phyloP scores from a whole-genome alignment of 768 basidiomycete species.

The Macrolepiota dolichaula region DNA sequence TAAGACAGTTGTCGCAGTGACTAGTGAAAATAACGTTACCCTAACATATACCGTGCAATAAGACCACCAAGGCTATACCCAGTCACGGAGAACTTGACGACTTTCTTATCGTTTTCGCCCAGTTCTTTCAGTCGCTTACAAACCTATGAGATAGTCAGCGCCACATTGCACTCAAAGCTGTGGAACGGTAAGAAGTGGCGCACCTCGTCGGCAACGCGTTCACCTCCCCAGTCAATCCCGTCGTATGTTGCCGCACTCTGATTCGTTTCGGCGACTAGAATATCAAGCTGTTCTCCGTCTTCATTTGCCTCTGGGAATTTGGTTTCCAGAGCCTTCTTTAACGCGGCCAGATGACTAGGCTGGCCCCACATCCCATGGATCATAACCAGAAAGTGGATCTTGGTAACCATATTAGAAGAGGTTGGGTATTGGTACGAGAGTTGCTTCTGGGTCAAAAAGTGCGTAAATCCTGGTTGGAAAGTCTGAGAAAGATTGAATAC shows the following conservation, averaged over 20 bases:
- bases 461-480: background rate
- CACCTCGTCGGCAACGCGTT: constrained; percentile 79
- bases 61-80: constrained; percentile 85
- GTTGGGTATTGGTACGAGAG: background rate
- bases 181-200: constrained; percentile 15
- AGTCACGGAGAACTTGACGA: constrained; percentile 67
- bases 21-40: constrained; percentile 35
- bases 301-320: constrained; percentile 27
- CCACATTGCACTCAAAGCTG: background rate
- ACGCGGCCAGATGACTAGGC: constrained; percentile 58
- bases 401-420: constrained; percentile 21
- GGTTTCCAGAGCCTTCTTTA: constrained; percentile 50
- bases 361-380: constrained; percentile 83
- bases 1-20: background rate
- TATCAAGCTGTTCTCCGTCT: constrained; percentile 46
- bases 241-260: constrained; percentile 70
- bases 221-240: constrained; percentile 81
- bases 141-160: constrained; percentile 37
- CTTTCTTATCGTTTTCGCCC: constrained; percentile 47
- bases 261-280: constrained; percentile 67
- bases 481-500: background rate
- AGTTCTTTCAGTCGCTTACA: constrained; percentile 51
- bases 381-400: constrained; percentile 44
- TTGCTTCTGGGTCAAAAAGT: background rate
- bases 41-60: constrained; percentile 75